Base-by-base conservation (phyloP, 129 eudicot species). In the Helianthus tuberosus region DNA sequence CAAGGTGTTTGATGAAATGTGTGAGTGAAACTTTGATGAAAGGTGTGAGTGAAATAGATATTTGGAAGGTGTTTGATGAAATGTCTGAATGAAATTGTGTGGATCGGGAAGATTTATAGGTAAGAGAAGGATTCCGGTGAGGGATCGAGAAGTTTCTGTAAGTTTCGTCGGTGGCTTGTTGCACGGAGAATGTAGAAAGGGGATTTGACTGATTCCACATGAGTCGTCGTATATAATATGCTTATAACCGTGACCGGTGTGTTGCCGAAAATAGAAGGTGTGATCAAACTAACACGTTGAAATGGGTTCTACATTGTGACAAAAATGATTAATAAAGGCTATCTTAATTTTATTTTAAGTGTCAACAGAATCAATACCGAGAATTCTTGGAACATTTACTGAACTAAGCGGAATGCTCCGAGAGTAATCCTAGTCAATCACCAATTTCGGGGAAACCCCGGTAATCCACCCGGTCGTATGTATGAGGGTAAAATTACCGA, bases 41-140 rank as follows among this genome's bases (percentile, higher is more conserved):
- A 43, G 8, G 47, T 8, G 0, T 58, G 36, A 32, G 36, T 32
- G 36, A 3, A 32, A 3, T 32, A 32, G 36, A 32, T 32, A 32
- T 32, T 32, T 32, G 23, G 14, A 48, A 63, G 57, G 75, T 80
- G 86, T 59, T 85, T 29, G 85, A 72, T 62, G 58, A 78, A 80
- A 73, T 77, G 90, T 27, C 54, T 71, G 67, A 57, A 3, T 17
- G 10, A 29, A 20, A 53, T 8, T 50, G 55, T 50, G 55, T 4
- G 7, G 62, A 55, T 20, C 2, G 36, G 10, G 36, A 9, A 1
- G 41, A 25, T 59, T 61, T 61, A 61, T 29, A 61, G 46, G 36
- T 12, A 15, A 43, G 11, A 9, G 6, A 61, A 61, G 39, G 3
- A 29, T 61, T 29, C 44, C 46, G 66, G 13, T 58, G 38, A 23